These are phyloP conservation scores for Curvularia hawaiiensis DNA, from an alignment of 2,329 filamentous ascomycete genomes.

Conservation along the genomic window DNA sequence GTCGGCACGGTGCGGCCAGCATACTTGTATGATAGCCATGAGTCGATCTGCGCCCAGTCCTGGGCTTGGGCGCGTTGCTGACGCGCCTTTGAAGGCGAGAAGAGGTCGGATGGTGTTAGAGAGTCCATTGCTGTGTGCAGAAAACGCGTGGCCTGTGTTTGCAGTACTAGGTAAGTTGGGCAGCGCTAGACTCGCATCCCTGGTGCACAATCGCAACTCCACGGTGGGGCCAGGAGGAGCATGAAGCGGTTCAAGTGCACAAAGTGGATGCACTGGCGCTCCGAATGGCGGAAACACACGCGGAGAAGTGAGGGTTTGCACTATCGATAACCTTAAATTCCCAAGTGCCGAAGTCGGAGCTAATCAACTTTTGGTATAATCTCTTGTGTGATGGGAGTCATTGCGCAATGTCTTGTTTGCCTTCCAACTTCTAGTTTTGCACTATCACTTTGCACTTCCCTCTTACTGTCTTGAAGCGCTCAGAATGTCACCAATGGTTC, in stretches of 20 bases:
- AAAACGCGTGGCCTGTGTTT: not conserved
- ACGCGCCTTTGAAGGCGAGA: slow-evolving; percentile 68
- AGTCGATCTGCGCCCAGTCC: slow-evolving; percentile 88
- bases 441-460: not conserved
- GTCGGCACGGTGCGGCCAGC: slow-evolving; percentile 69
- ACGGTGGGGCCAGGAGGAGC: slow-evolving; percentile 8
- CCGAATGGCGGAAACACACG: slow-evolving; percentile 12
- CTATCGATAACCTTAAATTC: slow-evolving; percentile 46
- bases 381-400: slow-evolving; percentile 21
- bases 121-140: slow-evolving; percentile 36
- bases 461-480: not conserved
- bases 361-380: slow-evolving; percentile 20
- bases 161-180: slow-evolving; percentile 1
- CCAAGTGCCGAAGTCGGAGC: slow-evolving; percentile 43
- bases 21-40: slow-evolving; percentile 74
- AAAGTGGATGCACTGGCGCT: slow-evolving; percentile 9
- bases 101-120: slow-evolving; percentile 53
- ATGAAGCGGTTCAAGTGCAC: slow-evolving; percentile 4
- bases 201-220: slow-evolving; percentile 3
- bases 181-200: slow-evolving; percentile 2
- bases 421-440: slow-evolving; percentile 8
- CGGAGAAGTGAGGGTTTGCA: slow-evolving; percentile 15
- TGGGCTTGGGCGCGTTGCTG: slow-evolving; percentile 82
- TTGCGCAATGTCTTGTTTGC: slow-evolving; percentile 12
- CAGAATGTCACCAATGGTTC: slow-evolving; percentile 33